phyloP scores from a whole-genome alignment of 148 eudicot species.

The Agrostemma githago region DNA sequence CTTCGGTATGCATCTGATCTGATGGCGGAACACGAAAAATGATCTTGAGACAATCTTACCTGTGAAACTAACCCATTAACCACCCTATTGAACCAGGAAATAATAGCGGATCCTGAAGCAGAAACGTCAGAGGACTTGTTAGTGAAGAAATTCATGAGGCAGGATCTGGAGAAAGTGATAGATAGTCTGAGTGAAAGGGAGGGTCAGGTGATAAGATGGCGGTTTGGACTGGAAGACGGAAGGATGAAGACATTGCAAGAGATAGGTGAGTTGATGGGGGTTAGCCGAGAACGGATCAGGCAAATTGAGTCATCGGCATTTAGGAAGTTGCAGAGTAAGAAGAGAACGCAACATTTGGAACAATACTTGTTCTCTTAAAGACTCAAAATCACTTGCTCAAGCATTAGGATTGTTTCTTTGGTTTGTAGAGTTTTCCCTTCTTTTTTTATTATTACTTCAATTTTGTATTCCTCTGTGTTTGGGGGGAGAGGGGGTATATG shows the following conservation, averaged over 20 bases:
- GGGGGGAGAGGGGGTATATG: background rate
- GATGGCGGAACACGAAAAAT: background rate
- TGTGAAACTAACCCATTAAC: too few relatives aligned
- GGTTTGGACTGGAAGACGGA: conserved; percentile 84
- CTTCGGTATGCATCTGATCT: conserved; percentile 46
- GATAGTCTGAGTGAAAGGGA: conserved; percentile 59
- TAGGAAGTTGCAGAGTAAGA: conserved; percentile 70
- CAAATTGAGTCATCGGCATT: conserved; percentile 87
- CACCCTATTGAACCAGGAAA: conserved; percentile 19
- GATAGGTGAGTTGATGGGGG: conserved; percentile 84
- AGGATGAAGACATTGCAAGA: conserved; percentile 85
- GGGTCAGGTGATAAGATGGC: conserved; percentile 63
- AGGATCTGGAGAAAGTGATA: conserved; percentile 73
- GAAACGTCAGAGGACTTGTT: conserved; percentile 58
- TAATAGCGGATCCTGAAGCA: conserved; percentile 64
- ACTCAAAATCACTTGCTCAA: background rate
- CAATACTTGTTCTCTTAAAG: conserved; percentile 39
- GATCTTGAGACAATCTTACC: too few relatives aligned
- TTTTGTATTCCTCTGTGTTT: background rate
- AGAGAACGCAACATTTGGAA: conserved; percentile 58
- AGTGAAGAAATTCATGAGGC: conserved; percentile 59
- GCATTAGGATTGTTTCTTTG: conserved; percentile 10
- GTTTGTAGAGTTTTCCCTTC: background rate
- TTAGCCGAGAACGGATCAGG: conserved; percentile 87
- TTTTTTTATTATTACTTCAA: background rate